phyloP scores from a whole-genome alignment of 305 asterid genomes.

The Petunia hybrid region DNA sequence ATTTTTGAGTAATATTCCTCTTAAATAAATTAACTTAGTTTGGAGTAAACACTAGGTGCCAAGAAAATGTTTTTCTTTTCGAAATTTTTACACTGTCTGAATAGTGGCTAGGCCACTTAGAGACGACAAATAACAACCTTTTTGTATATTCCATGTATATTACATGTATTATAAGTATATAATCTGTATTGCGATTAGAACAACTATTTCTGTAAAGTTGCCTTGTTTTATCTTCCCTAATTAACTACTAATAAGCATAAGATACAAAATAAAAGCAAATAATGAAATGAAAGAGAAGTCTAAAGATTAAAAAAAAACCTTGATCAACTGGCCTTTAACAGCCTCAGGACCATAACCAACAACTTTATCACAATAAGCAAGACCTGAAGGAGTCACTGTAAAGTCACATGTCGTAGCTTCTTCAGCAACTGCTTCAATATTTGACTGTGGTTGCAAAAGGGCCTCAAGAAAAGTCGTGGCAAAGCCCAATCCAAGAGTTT shows the following conservation, averaged over 20 bases:
- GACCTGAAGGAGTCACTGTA: slow-evolving; percentile 74
- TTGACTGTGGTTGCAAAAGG: slow-evolving; percentile 40
- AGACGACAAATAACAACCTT: too few species aligned
- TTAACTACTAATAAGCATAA: too few species aligned
- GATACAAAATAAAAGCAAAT: background rate
- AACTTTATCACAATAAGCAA: slow-evolving; percentile 76
- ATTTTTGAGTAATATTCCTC: background rate
- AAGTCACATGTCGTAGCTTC: slow-evolving; percentile 56
- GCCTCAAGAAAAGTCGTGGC: slow-evolving; percentile 40
- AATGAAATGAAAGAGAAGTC: background rate
- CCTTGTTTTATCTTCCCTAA: too few species aligned
- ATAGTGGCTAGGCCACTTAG: too few species aligned
- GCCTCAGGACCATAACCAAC: slow-evolving; percentile 71
- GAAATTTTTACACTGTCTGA: background rate
- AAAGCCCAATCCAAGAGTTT: slow-evolving; percentile 49
- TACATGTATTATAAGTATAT: too few species aligned
- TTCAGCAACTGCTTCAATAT: slow-evolving; percentile 43
- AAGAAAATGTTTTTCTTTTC: too few species aligned
- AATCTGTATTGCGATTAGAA: too few species aligned
- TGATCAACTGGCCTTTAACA: slow-evolving; percentile 82
- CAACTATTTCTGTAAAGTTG: too few species aligned
- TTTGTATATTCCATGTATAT: too few species aligned
- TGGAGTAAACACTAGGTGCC: background rate
- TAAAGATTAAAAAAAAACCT: slow-evolving; percentile 46
- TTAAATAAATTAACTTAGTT: background rate